These are phyloP conservation scores for Neckera pumila DNA, from an alignment of 225 moss, liverwort and hornwort genomes.

Conservation along the genomic window DNA sequence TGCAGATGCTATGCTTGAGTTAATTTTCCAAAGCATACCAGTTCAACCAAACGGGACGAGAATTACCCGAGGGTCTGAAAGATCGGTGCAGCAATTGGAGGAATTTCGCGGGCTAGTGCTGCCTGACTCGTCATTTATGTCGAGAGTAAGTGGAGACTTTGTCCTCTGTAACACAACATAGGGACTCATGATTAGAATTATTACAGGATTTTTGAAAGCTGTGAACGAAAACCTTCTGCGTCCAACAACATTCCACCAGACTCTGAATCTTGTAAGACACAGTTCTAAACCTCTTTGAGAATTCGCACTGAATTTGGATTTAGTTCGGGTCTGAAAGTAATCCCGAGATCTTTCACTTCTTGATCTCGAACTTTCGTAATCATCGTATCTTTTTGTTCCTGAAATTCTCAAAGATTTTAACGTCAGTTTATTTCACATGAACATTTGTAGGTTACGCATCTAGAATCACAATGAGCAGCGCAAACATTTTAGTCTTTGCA, in stretches of 20 bases:
- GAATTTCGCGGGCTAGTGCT: conserved; percentile 22
- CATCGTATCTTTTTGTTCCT: conserved; percentile 61
- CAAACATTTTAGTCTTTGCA: background rate
- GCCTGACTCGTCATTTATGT: conserved; percentile 38
- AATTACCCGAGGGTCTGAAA: conserved; percentile 2
- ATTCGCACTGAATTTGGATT: conserved; percentile 67
- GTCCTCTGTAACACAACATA: conserved; percentile 33
- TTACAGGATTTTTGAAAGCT: background rate
- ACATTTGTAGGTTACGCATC: background rate
- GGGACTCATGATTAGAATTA: background rate
- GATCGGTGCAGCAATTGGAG: conserved; percentile 3
- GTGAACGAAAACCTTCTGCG: background rate
- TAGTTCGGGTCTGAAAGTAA: conserved; percentile 70
- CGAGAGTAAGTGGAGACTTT: conserved; percentile 40
- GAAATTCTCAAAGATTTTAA: background rate
- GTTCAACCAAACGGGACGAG: background rate
- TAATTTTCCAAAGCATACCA: background rate
- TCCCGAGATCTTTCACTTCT: conserved; percentile 62
- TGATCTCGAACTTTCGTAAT: conserved; percentile 51
- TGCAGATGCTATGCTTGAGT: background rate
- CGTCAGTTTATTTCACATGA: background rate
- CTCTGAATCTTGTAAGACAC: background rate
- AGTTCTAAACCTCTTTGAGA: conserved; percentile 45
- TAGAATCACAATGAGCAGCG: background rate
- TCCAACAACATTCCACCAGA: background rate